phyloP scores from a whole-genome alignment of 495 filamentous ascomycete species.

The Lindgomyces ingoldianus region DNA sequence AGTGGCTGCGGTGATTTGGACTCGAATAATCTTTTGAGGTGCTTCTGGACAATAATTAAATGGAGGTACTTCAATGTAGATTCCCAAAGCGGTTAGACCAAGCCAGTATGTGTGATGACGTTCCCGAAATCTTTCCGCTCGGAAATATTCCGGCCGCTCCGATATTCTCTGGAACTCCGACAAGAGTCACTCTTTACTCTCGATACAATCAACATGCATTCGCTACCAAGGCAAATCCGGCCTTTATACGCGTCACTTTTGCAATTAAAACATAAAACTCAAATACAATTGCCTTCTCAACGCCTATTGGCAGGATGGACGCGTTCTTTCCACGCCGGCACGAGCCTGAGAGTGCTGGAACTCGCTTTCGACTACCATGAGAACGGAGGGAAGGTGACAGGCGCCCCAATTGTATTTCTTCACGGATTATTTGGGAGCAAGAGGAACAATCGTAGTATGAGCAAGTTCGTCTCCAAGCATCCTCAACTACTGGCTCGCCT shows the following conservation, averaged over 20 bases:
- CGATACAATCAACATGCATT: conserved; percentile 17
- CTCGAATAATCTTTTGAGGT: too few species aligned
- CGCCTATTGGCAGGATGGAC: not conserved
- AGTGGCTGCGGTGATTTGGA: too few species aligned
- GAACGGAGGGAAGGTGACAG: conserved; percentile 37
- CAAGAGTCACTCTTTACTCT: too few species aligned
- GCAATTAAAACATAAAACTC: not conserved
- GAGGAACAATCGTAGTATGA: conserved; percentile 92
- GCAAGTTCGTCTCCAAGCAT: conserved; percentile 84
- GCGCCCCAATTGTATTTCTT: conserved; percentile 78
- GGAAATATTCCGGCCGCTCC: not conserved
- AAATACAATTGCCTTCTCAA: not conserved
- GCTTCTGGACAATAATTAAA: too few species aligned
- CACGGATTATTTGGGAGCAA: conserved; percentile 96
- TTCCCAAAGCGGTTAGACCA: not conserved
- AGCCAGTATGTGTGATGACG: not conserved
- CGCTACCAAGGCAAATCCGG: not conserved
- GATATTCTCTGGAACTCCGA: not conserved
- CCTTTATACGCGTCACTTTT: conserved; percentile 18
- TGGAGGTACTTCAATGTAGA: too few species aligned
- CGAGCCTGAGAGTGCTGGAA: conserved; percentile 12
- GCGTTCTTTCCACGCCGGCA: conserved; percentile 29
- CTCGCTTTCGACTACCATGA: conserved; percentile 34
- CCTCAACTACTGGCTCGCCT: too few species aligned
- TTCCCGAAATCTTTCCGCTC: not conserved